Percentiles rank a stretch among this genome's conserved stretches.
phyloP scores from a whole-genome alignment of 148 eudicot genomes.

The Heliosperma pusillum region DNA sequence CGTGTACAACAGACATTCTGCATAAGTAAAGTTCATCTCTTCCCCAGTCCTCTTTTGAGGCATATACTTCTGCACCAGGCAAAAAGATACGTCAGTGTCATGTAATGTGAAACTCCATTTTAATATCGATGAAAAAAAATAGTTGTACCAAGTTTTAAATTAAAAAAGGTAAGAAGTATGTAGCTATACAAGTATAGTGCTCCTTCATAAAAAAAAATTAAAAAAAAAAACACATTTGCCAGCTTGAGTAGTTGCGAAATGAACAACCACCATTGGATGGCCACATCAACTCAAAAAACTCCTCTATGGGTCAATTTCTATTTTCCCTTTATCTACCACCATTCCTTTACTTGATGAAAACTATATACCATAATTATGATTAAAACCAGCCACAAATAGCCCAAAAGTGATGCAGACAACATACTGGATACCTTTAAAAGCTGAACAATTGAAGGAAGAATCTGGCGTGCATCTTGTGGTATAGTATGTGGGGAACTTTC shows the following conservation, averaged over 20 bases:
- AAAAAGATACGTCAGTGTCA: not conserved
- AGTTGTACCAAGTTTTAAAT: not conserved
- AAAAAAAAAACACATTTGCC: not conserved
- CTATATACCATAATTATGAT: not conserved
- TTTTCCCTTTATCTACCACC: not conserved
- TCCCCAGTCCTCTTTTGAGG: conserved; percentile 76
- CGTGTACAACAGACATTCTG: conserved; percentile 79
- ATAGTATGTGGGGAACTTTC: conserved; percentile 80
- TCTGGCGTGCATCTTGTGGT: conserved; percentile 81
- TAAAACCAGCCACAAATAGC: not conserved
- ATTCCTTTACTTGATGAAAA: not conserved
- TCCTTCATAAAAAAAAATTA: not conserved
- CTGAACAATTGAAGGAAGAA: conserved; percentile 78
- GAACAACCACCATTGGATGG: not conserved
- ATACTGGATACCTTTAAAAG: conserved; percentile 61
- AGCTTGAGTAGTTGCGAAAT: not conserved
- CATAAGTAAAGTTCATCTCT: conserved; percentile 79
- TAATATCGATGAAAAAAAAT: not conserved
- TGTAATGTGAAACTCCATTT: not conserved
- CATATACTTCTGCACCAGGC: conserved; percentile 64
- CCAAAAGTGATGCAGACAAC: not conserved
- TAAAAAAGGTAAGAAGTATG: not conserved
- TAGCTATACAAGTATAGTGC: not conserved
- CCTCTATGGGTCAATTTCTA: not conserved
- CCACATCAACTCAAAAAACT: not conserved